These are phyloP conservation scores for Peniophora sp. DNA, from an alignment of 1,284 basidiomycete species.

Conservation along the genomic window DNA sequence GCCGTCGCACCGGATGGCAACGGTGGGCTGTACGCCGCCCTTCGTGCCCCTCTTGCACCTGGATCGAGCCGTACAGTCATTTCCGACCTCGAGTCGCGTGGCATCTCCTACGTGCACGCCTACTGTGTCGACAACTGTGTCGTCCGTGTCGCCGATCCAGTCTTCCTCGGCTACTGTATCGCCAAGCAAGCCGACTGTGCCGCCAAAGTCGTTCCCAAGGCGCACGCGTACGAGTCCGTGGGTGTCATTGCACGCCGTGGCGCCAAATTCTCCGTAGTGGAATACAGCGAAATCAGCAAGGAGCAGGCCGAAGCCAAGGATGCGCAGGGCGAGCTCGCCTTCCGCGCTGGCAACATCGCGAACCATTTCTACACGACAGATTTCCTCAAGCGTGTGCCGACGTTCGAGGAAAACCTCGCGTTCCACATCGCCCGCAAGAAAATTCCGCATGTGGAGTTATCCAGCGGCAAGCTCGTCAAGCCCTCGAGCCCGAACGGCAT, in stretches of 20 bases:
- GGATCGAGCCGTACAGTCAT: slow-evolving; percentile 68
- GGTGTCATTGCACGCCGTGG: slow-evolving; percentile 88
- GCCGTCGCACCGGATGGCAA: slow-evolving; percentile 97
- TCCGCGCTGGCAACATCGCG: slow-evolving; percentile 95
- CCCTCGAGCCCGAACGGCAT: slow-evolving; percentile 93
- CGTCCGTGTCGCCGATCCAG: slow-evolving; percentile 93
- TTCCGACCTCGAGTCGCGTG: slow-evolving; percentile 72
- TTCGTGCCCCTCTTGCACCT: slow-evolving; percentile 70
- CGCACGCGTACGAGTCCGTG: slow-evolving; percentile 82
- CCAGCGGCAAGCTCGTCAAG: slow-evolving; percentile 62
- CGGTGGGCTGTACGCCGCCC: slow-evolving; percentile 93
- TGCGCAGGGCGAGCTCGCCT: slow-evolving; percentile 68
- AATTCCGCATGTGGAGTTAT: slow-evolving; percentile 78
- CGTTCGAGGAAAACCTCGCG: slow-evolving; percentile 85
- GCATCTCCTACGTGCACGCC: slow-evolving; percentile 85
- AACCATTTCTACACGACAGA: slow-evolving; percentile 96
- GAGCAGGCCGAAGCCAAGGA: slow-evolving; percentile 80
- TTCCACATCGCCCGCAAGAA: slow-evolving; percentile 99
- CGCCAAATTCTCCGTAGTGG: slow-evolving; percentile 85
- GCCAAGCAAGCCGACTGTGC: slow-evolving; percentile 81
- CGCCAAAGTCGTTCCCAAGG: slow-evolving; percentile 94
- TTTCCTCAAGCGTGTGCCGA: slow-evolving; percentile 77
- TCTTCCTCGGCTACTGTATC: slow-evolving; percentile 94
- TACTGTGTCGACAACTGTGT: slow-evolving; percentile 99
- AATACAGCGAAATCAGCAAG: slow-evolving; percentile 93